Conservation (phyloP, 306 rosid genomes). For the Hippophae rhamnoides region DNA sequence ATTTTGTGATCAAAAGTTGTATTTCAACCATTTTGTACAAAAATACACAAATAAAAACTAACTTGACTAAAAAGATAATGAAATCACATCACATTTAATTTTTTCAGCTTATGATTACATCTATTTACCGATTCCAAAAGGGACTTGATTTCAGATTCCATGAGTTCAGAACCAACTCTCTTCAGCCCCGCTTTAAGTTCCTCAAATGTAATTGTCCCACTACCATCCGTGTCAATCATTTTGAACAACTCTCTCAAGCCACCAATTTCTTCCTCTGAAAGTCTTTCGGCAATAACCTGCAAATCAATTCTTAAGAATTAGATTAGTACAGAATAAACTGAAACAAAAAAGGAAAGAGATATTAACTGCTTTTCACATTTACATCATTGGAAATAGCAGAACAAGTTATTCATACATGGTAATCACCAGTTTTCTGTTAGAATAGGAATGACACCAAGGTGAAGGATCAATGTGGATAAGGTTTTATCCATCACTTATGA, state of each 20-base stretch:
- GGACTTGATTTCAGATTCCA: slow-evolving; percentile 77
- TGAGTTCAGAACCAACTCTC: slow-evolving; percentile 72
- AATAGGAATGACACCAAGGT: no score
- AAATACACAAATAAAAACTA: not conserved
- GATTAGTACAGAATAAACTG: not conserved
- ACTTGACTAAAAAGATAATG: slow-evolving; percentile 1
- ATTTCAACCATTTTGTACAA: no score
- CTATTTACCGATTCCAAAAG: slow-evolving; percentile 78
- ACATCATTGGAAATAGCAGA: no score
- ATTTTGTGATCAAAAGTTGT: not conserved
- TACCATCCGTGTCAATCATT: slow-evolving; percentile 76
- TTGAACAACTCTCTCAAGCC: slow-evolving; percentile 79
- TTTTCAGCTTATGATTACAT: slow-evolving; percentile 14
- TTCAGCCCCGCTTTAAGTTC: slow-evolving; percentile 72
- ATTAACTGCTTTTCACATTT: no score
- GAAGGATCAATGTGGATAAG: no score
- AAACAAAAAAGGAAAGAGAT: no score
- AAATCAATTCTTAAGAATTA: not conserved
- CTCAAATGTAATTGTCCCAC: slow-evolving; percentile 81
- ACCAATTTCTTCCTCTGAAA: slow-evolving; percentile 92
- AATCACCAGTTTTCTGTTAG: no score
- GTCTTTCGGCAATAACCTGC: slow-evolving; percentile 84
- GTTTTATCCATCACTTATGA: no score
- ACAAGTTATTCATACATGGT: no score
- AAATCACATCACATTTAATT: slow-evolving; percentile 1